Evolutionary conservation across 352 stramenopile species (phyloP), one percentile per base, ranked within the genome.

Genomic region (Phytophthora pluvialis): DNA sequence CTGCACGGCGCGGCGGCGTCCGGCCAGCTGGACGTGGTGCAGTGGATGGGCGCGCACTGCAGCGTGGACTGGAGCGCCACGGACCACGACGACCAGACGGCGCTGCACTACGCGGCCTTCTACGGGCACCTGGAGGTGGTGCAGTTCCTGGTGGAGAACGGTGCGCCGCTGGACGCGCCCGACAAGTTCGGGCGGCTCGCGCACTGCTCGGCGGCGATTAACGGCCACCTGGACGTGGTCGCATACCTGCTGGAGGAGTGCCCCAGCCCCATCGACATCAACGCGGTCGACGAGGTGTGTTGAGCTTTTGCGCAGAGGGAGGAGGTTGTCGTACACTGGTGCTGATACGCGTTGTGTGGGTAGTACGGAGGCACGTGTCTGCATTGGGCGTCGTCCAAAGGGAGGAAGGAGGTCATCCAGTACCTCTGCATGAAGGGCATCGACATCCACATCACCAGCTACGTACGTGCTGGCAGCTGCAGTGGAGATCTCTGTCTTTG

Each of bases 351-450:
- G 43, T 55, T 49, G 13, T 53, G 18, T 16, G 1, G 64, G 32
- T 13, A 95, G 86, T 96, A 94, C 64, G 88, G 88, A 39, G 82
- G 84, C 44, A 93, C 88, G 6, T 94, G 86, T 63, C 74, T 96
- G 16, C 88, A 96, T 54, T 96, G 88, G 88, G 88, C 88, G 7
- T 76, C 88, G 18, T 90, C 87, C 0, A 93, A 93, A 44, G 88
- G 88, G 13, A 72, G 88, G 2, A 96, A 94, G 60, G 88, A 96
- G 55, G 88, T 96, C 31, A 80, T 96, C 18, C 88, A 96, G 75
- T 96, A 96, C 46, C 61, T 96, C 16, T 94, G 86, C 39, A 94
- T 89, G 79, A 93, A 91, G 45, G 88, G 86, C 64, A 96, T 96
- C 44, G 88, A 96, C 59, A 89, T 96, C 42, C 86, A 96, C 61